Evolutionary conservation across 352 stramenopile species (phyloP).

Genomic region (Phytophthora hybrid): DNA sequence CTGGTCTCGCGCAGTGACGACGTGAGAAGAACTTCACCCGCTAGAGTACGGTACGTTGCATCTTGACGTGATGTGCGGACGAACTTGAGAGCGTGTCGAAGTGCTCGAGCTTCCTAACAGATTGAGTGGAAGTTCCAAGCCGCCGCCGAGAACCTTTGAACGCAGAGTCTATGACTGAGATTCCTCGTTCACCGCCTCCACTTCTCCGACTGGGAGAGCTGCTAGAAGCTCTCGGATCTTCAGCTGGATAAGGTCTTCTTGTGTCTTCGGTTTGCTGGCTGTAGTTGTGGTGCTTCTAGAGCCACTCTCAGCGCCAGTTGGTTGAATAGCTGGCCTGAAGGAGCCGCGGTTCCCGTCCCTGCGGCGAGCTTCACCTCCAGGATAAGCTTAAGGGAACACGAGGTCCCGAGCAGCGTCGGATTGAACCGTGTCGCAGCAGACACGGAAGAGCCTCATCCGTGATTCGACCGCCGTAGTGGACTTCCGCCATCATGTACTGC

Average conservation of each 20-base stretch:
- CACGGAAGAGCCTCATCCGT: conserved; percentile 80
- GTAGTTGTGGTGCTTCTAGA: conserved; percentile 13
- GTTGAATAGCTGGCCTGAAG: conserved; percentile 49
- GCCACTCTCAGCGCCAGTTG: conserved; percentile 59
- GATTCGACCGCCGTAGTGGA: conserved; percentile 85
- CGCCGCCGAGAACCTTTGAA: conserved; percentile 58
- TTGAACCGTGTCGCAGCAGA: conserved; percentile 79
- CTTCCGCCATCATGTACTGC: conserved; percentile 86
- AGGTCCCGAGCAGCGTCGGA: conserved; percentile 57
- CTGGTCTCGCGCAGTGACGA: conserved; percentile 58
- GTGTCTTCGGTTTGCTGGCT: conserved; percentile 41
- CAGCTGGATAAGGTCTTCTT: conserved; percentile 67
- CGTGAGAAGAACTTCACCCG: conserved; percentile 70
- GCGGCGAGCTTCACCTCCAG: conserved; percentile 54
- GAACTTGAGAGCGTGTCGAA: conserved; percentile 63
- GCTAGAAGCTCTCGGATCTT: conserved; percentile 65
- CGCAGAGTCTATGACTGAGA: conserved; percentile 41
- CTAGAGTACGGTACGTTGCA: conserved; percentile 66
- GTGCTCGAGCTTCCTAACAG: conserved; percentile 81
- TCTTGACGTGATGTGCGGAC: conserved; percentile 56
- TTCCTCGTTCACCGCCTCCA: conserved; percentile 53
- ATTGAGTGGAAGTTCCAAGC: conserved; percentile 78
- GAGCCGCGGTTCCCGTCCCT: conserved; percentile 19
- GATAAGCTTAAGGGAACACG: conserved; percentile 60
- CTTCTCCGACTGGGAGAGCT: conserved; percentile 56